Percentiles rank a stretch among this genome's conserved stretches.
Evolutionary conservation across 148 eudicot genomes (phyloP).

Genomic region (Agrostemma githago): DNA sequence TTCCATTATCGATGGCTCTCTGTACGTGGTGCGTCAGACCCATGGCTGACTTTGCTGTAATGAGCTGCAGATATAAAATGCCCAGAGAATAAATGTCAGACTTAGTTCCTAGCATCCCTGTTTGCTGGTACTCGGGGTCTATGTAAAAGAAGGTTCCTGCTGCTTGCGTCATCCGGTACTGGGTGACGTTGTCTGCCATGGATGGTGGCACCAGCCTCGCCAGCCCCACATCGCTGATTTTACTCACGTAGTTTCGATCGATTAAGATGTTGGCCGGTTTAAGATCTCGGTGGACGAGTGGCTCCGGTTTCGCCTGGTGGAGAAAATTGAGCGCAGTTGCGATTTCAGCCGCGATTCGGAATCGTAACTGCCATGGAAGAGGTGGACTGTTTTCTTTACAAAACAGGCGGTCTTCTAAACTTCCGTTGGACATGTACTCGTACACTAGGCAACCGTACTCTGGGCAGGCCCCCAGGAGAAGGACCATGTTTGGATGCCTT

Average conservation of each 20-base stretch:
- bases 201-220: conserved; percentile 68
- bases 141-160: conserved; percentile 78
- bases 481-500: conserved; percentile 77
- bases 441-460: conserved; percentile 70
- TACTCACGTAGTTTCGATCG: conserved; percentile 55
- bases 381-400: conserved; percentile 36
- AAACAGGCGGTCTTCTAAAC: conserved; percentile 61
- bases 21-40: conserved; percentile 55
- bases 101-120: conserved; percentile 66
- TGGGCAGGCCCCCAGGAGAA: conserved; percentile 76
- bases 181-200: conserved; percentile 47
- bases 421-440: conserved; percentile 71
- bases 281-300: conserved; percentile 71
- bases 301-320: conserved; percentile 72
- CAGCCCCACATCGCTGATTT: conserved; percentile 67
- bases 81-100: conserved; percentile 67
- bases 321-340: conserved; percentile 55
- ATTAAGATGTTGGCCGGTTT: conserved; percentile 64
- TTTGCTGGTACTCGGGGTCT: conserved; percentile 80
- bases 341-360: conserved; percentile 66
- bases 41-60: conserved; percentile 65
- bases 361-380: conserved; percentile 63
- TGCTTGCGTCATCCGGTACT: conserved; percentile 60
- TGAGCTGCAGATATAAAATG: conserved; percentile 46
- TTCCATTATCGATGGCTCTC: conserved; percentile 45